Conservation (phyloP, 306 rosid genomes). For the Cucurbita ficifolia region DNA sequence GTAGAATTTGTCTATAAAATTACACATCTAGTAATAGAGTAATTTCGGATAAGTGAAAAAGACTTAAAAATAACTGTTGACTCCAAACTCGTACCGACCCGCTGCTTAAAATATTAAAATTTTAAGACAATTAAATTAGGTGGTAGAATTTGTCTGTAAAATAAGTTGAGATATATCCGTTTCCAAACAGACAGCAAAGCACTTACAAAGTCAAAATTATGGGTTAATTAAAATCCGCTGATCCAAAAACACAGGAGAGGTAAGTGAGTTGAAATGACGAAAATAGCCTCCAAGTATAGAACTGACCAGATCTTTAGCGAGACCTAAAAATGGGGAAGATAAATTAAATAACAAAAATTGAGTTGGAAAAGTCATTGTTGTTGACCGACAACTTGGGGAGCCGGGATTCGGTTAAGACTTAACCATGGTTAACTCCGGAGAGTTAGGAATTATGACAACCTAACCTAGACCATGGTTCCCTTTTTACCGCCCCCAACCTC, state of each 20-base stretch:
- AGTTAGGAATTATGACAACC: slow-evolving; percentile 15
- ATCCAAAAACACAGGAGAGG: background rate
- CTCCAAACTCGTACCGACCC: too few species aligned
- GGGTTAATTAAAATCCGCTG: background rate
- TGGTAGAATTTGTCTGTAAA: too few species aligned
- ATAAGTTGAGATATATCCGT: too few species aligned
- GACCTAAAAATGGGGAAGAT: slow-evolving; percentile 14
- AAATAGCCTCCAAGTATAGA: background rate
- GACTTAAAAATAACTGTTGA: too few species aligned
- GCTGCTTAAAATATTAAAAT: too few species aligned
- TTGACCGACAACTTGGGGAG: background rate
- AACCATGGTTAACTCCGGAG: slow-evolving; percentile 15
- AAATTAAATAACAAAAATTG: background rate
- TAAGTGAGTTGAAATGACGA: background rate
- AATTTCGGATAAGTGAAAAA: too few species aligned
- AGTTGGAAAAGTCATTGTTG: slow-evolving; percentile 6
- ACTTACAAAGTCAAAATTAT: background rate
- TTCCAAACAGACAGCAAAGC: background rate
- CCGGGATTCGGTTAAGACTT: background rate
- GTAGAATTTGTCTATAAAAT: too few species aligned
- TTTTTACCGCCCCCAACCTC: background rate
- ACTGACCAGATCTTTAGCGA: background rate
- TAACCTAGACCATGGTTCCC: slow-evolving; percentile 18
- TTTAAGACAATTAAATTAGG: too few species aligned
- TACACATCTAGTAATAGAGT: too few species aligned